phyloP scores from a whole-genome alignment of 495 filamentous ascomycete species.

The Penicillium bovifimosum region DNA sequence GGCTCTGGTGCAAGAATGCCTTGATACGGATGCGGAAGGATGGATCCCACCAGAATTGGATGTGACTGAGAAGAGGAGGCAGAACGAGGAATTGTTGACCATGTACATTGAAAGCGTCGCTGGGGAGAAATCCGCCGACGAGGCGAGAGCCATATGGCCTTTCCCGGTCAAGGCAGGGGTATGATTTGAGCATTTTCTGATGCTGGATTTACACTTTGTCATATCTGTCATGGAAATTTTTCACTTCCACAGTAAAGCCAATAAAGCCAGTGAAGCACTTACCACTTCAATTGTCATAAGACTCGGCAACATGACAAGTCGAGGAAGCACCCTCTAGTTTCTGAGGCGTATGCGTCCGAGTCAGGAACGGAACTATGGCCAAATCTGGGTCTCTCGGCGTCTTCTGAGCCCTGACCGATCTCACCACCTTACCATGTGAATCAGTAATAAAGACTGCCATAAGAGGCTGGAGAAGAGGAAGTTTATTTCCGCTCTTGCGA shows the following conservation, averaged over 20 bases:
- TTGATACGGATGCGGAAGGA: slow-evolving; percentile 38
- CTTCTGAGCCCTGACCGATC: too few relatives aligned
- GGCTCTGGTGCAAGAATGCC: slow-evolving; percentile 26
- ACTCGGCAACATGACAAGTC: too few relatives aligned
- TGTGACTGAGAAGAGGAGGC: slow-evolving; percentile 20
- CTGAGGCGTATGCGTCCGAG: too few relatives aligned
- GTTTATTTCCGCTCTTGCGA: too few relatives aligned
- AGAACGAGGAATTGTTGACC: slow-evolving; percentile 26
- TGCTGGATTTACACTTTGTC: neutral
- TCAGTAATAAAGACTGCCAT: too few relatives aligned
- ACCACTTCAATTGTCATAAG: too few relatives aligned
- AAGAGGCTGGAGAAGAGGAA: too few relatives aligned
- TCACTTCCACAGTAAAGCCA: neutral
- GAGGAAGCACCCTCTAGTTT: too few relatives aligned
- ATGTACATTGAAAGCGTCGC: slow-evolving; percentile 26
- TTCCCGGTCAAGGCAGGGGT: slow-evolving; percentile 14
- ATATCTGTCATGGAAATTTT: neutral
- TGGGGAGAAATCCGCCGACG: slow-evolving; percentile 22
- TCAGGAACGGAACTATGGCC: too few relatives aligned
- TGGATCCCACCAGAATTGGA: slow-evolving; percentile 33
- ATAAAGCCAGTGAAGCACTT: too few relatives aligned
- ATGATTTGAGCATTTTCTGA: neutral
- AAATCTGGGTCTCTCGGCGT: too few relatives aligned
- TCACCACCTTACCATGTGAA: too few relatives aligned
- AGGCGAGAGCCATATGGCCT: slow-evolving; percentile 29